Percentiles rank a stretch among this genome's conserved stretches.
These are phyloP conservation scores for Ophiosphaerella korrae DNA, from an alignment of 2,329 filamentous ascomycete genomes.

Conservation along the genomic window DNA sequence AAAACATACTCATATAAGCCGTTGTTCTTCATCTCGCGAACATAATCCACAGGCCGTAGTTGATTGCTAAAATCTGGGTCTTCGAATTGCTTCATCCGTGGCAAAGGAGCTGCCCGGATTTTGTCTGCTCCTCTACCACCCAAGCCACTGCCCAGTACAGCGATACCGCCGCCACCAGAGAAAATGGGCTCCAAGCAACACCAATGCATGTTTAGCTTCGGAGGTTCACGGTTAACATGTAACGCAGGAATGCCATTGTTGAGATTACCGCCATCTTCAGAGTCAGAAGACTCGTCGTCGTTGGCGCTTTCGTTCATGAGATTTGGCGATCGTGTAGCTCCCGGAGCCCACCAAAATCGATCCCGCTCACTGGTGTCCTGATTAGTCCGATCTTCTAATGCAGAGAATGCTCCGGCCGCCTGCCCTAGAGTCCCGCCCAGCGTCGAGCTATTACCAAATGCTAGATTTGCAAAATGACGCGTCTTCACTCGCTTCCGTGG, in stretches of 20 bases:
- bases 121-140: conserved; percentile 60
- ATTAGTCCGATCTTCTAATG: conserved; percentile 27
- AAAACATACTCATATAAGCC: conserved; percentile 49
- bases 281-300: conserved; percentile 46
- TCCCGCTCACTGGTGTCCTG: conserved; percentile 33
- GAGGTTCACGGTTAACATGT: conserved; percentile 46
- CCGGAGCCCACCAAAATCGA: conserved; percentile 65
- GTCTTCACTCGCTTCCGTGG: conserved; percentile 48
- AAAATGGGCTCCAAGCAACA: conserved; percentile 65
- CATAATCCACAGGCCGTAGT: conserved; percentile 53
- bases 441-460: conserved; percentile 39
- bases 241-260: conserved; percentile 44
- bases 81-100: conserved; percentile 60
- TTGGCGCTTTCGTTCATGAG: conserved; percentile 60
- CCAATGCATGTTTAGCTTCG: conserved; percentile 62
- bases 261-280: conserved; percentile 41
- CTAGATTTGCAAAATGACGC: conserved; percentile 44
- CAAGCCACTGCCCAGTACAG: conserved; percentile 55
- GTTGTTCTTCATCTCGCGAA: conserved; percentile 48
- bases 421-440: conserved; percentile 34
- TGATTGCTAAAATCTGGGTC: conserved; percentile 60
- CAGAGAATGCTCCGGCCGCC: conserved; percentile 34
- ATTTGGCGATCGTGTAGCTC: conserved; percentile 60
- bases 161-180: conserved; percentile 64
- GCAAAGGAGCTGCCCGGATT: conserved; percentile 62